Conservation (phyloP, 768 basidiomycete species). For the Suillus spraguei region DNA sequence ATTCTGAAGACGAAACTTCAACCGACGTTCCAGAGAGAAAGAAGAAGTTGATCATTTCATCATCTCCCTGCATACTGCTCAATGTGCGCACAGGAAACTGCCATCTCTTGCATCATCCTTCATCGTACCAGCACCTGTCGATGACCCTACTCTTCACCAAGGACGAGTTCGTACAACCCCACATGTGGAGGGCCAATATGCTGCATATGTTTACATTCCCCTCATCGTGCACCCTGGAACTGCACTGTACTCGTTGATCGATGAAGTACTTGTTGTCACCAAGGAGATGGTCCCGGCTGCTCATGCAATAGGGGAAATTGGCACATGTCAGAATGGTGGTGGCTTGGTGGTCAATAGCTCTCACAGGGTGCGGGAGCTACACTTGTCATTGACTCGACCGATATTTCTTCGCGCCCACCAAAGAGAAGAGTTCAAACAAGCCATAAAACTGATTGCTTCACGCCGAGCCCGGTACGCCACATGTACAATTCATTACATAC, state of each 20-base stretch:
- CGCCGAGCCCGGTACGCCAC: slow-evolving; percentile 45
- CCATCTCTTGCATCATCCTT: slow-evolving; percentile 59
- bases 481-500: slow-evolving; percentile 5
- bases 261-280: slow-evolving; percentile 47
- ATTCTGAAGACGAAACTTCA: slow-evolving; percentile 46
- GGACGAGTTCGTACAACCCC: slow-evolving; percentile 76
- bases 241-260: slow-evolving; percentile 47
- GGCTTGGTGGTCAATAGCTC: slow-evolving; percentile 12
- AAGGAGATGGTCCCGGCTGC: slow-evolving; percentile 48
- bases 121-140: slow-evolving; percentile 50
- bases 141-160: slow-evolving; percentile 82
- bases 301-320: slow-evolving; percentile 42
- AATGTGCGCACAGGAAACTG: slow-evolving; percentile 50
- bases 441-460: slow-evolving; percentile 56
- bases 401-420: slow-evolving; percentile 81
- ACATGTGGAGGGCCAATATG: slow-evolving; percentile 87
- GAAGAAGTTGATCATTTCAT: slow-evolving; percentile 39
- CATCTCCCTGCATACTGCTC: slow-evolving; percentile 9
- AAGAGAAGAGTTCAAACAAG: slow-evolving; percentile 66
- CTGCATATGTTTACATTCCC: slow-evolving; percentile 76
- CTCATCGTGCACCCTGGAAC: slow-evolving; percentile 48
- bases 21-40: slow-evolving; percentile 32
- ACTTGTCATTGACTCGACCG: slow-evolving; percentile 86
- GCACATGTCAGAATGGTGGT: slow-evolving; percentile 11
- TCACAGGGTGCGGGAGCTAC: slow-evolving; percentile 51